These are phyloP conservation scores for Quercus phellos DNA, from an alignment of 331 rosid species.

Conservation along the genomic window DNA sequence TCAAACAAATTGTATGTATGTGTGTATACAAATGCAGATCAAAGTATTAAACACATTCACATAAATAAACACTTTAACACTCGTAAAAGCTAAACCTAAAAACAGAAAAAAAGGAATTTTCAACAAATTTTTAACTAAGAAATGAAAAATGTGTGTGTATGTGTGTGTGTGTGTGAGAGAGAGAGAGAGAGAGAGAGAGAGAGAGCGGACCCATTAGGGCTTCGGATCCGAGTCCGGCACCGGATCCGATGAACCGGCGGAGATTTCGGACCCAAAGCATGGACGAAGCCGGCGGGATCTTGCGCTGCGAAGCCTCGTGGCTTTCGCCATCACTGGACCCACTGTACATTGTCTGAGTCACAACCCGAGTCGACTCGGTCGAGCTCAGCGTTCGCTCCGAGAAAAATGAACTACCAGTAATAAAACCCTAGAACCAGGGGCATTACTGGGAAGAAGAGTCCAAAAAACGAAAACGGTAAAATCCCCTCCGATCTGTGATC, in stretches of 20 bases:
- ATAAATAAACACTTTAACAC: neutral
- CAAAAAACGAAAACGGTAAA: too few relatives aligned
- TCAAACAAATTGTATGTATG: neutral
- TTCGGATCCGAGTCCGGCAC: constrained; percentile 93
- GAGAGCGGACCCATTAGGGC: constrained; percentile 73
- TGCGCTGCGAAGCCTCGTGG: constrained; percentile 74
- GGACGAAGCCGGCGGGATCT: constrained; percentile 85
- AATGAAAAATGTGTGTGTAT: neutral
- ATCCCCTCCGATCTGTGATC: neutral
- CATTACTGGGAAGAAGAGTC: neutral
- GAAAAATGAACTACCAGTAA: neutral
- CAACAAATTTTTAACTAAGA: neutral
- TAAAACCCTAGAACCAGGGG: neutral
- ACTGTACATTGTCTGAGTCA: constrained; percentile 56
- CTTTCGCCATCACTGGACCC: constrained; percentile 92
- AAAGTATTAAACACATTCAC: neutral
- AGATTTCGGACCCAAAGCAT: constrained; percentile 94
- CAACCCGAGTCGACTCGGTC: neutral
- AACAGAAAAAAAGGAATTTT: neutral
- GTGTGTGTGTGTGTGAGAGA: too few relatives aligned
- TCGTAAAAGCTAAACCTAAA: neutral
- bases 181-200: neutral
- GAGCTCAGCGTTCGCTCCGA: constrained; percentile 14
- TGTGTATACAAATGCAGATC: neutral
- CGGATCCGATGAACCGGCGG: constrained; percentile 93